Conservation (phyloP, 768 basidiomycete species). For the Mycena epipterygia region DNA sequence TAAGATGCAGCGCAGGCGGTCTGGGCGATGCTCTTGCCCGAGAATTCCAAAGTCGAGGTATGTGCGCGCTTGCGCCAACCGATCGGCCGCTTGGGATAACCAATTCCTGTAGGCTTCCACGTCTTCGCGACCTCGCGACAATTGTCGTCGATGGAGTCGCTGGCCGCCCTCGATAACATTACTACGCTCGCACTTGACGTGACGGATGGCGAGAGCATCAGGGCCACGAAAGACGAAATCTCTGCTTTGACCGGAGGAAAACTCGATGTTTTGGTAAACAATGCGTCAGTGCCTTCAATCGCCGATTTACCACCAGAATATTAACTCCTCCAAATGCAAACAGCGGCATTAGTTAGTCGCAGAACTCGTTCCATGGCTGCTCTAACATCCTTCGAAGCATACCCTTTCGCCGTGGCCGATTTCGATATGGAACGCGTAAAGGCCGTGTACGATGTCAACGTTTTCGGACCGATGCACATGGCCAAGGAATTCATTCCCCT, state of each 20-base stretch:
- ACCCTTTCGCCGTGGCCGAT: slow-evolving; percentile 35
- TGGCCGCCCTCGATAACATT: slow-evolving; percentile 33
- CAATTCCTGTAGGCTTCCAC: slow-evolving; percentile 32
- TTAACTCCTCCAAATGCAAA: too few species aligned
- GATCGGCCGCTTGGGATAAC: too few species aligned
- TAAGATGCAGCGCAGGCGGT: slow-evolving; percentile 39
- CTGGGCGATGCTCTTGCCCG: slow-evolving; percentile 40
- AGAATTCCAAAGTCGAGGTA: slow-evolving; percentile 35
- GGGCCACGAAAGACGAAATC: slow-evolving; percentile 26
- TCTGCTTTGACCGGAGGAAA: slow-evolving; percentile 38
- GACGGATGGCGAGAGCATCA: slow-evolving; percentile 32
- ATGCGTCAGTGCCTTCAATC: slow-evolving; percentile 36
- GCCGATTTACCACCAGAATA: too few species aligned
- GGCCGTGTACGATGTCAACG: neutral
- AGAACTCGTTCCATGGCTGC: too few species aligned
- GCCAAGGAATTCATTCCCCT: neutral
- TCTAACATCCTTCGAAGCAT: neutral
- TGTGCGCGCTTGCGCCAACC: neutral
- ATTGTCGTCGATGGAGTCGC: slow-evolving; percentile 36
- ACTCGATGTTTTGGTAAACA: slow-evolving; percentile 49
- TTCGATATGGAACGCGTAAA: slow-evolving; percentile 31
- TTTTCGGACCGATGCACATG: neutral
- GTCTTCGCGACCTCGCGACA: slow-evolving; percentile 47
- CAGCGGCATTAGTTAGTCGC: too few species aligned
- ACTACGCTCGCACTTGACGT: slow-evolving; percentile 45